Evolutionary conservation across 345 rosid genomes (phyloP).

Genomic region (Lumnitzera racemosa): DNA sequence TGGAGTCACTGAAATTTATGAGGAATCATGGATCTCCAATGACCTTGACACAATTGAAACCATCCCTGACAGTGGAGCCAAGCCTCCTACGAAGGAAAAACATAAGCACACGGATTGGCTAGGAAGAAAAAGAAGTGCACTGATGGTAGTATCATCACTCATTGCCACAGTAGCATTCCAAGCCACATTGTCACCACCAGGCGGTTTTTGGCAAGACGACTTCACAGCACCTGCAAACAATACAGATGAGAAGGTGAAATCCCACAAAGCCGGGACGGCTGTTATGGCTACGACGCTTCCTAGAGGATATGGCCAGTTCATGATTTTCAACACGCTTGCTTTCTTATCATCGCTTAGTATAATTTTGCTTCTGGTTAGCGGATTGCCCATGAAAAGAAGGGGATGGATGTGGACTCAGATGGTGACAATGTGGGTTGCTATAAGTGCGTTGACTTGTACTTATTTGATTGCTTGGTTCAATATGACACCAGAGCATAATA

Average conservation of each 20-base stretch:
- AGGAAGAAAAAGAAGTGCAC: conserved; percentile 17
- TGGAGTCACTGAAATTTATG: conserved; percentile 1
- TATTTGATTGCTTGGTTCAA: conserved; percentile 6
- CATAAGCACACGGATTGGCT: conserved; percentile 15
- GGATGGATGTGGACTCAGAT: conserved; percentile 25
- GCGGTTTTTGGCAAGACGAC: conserved; percentile 22
- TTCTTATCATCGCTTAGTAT: conserved; percentile 26
- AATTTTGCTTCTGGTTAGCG: conserved; percentile 23
- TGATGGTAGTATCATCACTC: conserved; percentile 31
- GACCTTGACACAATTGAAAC: not conserved
- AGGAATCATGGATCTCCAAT: not conserved
- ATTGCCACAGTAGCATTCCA: conserved; percentile 27
- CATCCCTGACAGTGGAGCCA: not conserved
- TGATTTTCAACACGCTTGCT: conserved; percentile 10
- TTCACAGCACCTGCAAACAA: conserved; percentile 1
- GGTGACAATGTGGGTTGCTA: conserved; percentile 24
- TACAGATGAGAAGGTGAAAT: not conserved
- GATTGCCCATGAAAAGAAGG: conserved; percentile 18
- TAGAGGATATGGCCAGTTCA: not conserved
- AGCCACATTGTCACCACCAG: conserved; percentile 22
- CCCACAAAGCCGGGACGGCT: conserved; percentile 16
- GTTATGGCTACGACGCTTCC: conserved; percentile 10
- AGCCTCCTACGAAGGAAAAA: not conserved
- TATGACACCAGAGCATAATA: conserved; percentile 6
- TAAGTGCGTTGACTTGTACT: conserved; percentile 13